Conservation (phyloP, 345 rosid species). For the Isatis tinctoria region DNA sequence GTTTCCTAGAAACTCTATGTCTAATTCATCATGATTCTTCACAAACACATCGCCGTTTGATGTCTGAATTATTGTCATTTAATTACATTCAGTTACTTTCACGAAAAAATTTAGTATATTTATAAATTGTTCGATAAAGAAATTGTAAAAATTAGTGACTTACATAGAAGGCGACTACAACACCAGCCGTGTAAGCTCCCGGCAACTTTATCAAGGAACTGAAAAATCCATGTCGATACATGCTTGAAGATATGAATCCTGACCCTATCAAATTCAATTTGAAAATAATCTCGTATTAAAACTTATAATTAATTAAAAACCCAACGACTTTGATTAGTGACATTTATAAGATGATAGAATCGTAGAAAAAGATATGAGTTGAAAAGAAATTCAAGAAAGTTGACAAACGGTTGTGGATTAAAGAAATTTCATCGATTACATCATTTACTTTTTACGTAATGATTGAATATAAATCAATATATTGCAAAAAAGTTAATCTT, state of each 20-base stretch:
- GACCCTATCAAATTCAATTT: constrained; percentile 47
- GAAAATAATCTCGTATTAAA: neutral
- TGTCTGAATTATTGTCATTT: constrained; percentile 40
- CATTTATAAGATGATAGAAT: neutral
- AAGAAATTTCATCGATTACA: neutral
- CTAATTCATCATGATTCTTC: constrained; percentile 83
- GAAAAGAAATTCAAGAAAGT: neutral
- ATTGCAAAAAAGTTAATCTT: neutral
- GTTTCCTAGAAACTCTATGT: constrained; percentile 90
- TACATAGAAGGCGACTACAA: constrained; percentile 85
- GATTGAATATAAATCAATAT: neutral
- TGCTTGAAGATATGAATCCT: constrained; percentile 77
- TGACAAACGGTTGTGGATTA: neutral
- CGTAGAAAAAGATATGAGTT: neutral
- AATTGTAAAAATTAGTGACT: neutral
- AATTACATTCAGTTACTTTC: neutral
- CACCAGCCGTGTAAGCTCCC: constrained; percentile 74
- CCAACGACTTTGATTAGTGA: neutral
- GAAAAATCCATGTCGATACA: constrained; percentile 81
- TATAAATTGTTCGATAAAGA: neutral
- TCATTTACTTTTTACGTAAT: neutral
- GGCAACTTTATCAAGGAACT: constrained; percentile 90
- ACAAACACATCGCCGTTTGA: constrained; percentile 78
- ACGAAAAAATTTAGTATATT: neutral
- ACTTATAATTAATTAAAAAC: neutral